phyloP scores from a whole-genome alignment of 1,284 basidiomycete species.

The Marasmius oreades region DNA sequence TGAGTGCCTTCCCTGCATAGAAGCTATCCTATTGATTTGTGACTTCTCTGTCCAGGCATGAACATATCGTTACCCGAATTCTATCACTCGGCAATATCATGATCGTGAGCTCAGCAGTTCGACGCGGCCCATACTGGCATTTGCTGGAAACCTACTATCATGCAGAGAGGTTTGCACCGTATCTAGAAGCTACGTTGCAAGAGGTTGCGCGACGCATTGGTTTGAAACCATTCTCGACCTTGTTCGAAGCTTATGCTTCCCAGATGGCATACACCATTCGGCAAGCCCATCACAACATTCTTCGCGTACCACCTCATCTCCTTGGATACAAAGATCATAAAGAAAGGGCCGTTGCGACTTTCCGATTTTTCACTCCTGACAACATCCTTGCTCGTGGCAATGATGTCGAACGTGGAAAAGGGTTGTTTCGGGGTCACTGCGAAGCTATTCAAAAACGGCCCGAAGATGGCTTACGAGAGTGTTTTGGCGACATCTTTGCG shows the following conservation, averaged over 20 bases:
- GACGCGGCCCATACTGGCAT: conserved; percentile 89
- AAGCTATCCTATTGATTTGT: not conserved
- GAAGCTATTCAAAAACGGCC: conserved; percentile 49
- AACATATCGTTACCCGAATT: conserved; percentile 77
- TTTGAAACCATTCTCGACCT: conserved; percentile 53
- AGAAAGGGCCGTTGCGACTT: conserved; percentile 58
- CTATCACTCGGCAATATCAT: conserved; percentile 83
- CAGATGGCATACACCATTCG: conserved; percentile 72
- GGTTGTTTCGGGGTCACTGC: conserved; percentile 62
- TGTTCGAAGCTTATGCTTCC: conserved; percentile 80
- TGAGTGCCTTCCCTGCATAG: conserved; percentile 29
- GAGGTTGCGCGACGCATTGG: conserved; percentile 71
- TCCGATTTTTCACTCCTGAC: conserved; percentile 59
- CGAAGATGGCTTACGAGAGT: conserved; percentile 54
- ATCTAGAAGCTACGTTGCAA: conserved; percentile 64
- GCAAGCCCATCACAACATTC: conserved; percentile 48
- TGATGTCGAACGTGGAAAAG: conserved; percentile 35
- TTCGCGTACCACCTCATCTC: conserved; percentile 64
- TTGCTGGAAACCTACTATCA: conserved; percentile 69
- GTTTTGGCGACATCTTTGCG: conserved; percentile 72
- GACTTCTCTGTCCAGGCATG: conserved; percentile 46
- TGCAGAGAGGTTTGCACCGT: conserved; percentile 44
- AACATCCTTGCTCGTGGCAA: conserved; percentile 44
- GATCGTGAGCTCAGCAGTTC: conserved; percentile 73
- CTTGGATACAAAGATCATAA: conserved; percentile 66